A percentile compares a stretch with the other conserved stretches of the same genome.
These are phyloP conservation scores for Neurospora sp. DNA, from an alignment of 495 filamentous ascomycete genomes.

Conservation along the genomic window DNA sequence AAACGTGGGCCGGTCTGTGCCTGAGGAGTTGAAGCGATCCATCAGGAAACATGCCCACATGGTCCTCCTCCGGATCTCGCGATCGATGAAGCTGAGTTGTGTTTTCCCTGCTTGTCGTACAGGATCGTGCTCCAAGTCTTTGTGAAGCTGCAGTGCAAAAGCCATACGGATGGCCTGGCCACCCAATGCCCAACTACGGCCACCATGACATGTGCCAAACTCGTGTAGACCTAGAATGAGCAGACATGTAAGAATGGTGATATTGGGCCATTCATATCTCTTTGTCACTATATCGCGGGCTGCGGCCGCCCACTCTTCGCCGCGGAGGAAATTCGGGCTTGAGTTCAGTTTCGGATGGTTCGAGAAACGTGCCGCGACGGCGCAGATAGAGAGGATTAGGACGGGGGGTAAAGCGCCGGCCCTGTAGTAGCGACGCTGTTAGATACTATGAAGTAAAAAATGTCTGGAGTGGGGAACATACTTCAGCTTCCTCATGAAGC, in stretches of 20 bases:
- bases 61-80: constrained; percentile 81
- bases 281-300: constrained; percentile 76
- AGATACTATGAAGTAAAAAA: constrained; percentile 6
- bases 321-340: constrained; percentile 79
- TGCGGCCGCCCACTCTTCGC: constrained; percentile 78
- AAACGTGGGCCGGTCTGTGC: constrained; percentile 87
- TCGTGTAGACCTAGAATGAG: constrained; percentile 85
- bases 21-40: constrained; percentile 95
- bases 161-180: constrained; percentile 96
- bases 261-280: constrained; percentile 89
- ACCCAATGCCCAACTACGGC: constrained; percentile 88
- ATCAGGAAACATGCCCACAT: constrained; percentile 98
- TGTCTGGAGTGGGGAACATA: constrained; percentile 24
- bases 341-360: constrained; percentile 78
- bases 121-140: constrained; percentile 84
- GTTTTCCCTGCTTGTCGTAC: constrained; percentile 53
- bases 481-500: constrained; percentile 80
- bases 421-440: constrained; percentile 22
- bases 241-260: constrained; percentile 85
- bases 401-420: constrained; percentile 63
- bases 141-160: constrained; percentile 87
- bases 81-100: constrained; percentile 79
- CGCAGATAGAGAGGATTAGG: constrained; percentile 82
- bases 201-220: constrained; percentile 94
- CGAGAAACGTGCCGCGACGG: constrained; percentile 89